Percentiles rank a stretch among this genome's conserved stretches.
Conservation (phyloP, 495 filamentous ascomycete genomes). For the Elaphomyces granulatus region DNA sequence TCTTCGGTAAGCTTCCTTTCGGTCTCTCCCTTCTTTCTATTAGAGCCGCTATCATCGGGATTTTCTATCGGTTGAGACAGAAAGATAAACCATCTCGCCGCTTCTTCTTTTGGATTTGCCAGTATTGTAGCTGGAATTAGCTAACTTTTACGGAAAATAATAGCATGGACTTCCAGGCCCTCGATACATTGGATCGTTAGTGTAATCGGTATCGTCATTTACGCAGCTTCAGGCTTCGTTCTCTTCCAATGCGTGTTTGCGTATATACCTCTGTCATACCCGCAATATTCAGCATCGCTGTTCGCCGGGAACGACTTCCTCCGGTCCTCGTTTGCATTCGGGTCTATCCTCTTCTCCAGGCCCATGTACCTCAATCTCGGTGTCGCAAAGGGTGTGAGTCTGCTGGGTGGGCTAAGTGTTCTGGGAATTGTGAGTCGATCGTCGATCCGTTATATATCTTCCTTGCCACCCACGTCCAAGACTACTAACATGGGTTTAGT, state of each 20-base stretch:
- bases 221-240: slow-evolving; percentile 37
- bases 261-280: slow-evolving; percentile 36
- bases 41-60: slow-evolving; percentile 51
- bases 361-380: slow-evolving; percentile 42
- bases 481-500: too few relatives aligned
- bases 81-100: slow-evolving; percentile 37
- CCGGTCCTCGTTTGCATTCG: slow-evolving; percentile 28
- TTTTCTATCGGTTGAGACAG: too few relatives aligned
- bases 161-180: slow-evolving; percentile 28
- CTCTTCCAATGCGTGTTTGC: slow-evolving; percentile 38
- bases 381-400: slow-evolving; percentile 37
- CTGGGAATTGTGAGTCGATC: too few relatives aligned
- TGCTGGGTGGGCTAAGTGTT: slow-evolving; percentile 36
- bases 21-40: slow-evolving; percentile 36
- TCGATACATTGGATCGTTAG: slow-evolving; percentile 39
- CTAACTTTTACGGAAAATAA: too few relatives aligned
- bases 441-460: too few relatives aligned
- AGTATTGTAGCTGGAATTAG: slow-evolving; percentile 49
- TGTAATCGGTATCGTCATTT: slow-evolving; percentile 37
- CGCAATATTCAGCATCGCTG: slow-evolving; percentile 29
- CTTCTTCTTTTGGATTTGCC: slow-evolving; percentile 50
- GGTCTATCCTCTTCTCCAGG: slow-evolving; percentile 34
- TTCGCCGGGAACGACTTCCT: slow-evolving; percentile 35
- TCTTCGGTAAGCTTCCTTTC: slow-evolving; percentile 56
- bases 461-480: too few relatives aligned